phyloP scores from a whole-genome alignment of 2,329 filamentous ascomycete genomes.

The Fusarium tanahbumbuense region DNA sequence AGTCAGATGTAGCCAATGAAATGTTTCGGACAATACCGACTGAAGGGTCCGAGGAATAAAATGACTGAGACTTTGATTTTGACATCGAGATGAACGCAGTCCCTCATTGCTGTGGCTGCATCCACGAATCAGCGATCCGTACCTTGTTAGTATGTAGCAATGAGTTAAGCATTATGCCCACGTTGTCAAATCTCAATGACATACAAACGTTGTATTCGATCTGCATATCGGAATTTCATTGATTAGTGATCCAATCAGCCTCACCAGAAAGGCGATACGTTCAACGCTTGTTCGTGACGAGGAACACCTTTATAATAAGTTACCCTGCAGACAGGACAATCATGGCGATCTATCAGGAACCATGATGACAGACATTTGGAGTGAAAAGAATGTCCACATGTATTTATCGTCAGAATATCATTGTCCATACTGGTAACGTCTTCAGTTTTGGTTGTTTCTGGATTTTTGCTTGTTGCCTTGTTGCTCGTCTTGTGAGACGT shows the following conservation, averaged over 20 bases:
- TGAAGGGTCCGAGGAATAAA: background rate
- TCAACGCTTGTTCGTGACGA: slow-evolving; percentile 24
- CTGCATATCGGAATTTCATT: background rate
- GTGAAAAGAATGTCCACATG: slow-evolving; percentile 56
- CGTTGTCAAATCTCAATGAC: background rate
- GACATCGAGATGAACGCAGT: slow-evolving; percentile 18
- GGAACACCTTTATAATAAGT: slow-evolving; percentile 47
- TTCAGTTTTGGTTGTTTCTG: background rate
- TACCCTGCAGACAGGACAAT: slow-evolving; percentile 55
- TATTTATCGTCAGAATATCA: slow-evolving; percentile 53
- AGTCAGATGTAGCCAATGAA: background rate
- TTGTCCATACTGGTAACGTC: slow-evolving; percentile 10
- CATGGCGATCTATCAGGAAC: slow-evolving; percentile 52
- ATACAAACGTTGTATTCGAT: background rate
- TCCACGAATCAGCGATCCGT: background rate
- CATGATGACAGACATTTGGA: slow-evolving; percentile 54
- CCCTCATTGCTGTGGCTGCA: slow-evolving; percentile 1
- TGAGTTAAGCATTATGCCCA: slow-evolving; percentile 6
- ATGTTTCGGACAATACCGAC: background rate
- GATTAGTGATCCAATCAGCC: slow-evolving; percentile 21
- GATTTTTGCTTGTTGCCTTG: background rate
- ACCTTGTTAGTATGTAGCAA: background rate
- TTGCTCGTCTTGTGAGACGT: slow-evolving; percentile 8
- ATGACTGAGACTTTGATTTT: slow-evolving; percentile 8
- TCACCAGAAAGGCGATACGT: slow-evolving; percentile 41